Conservation (phyloP, 257 asterid genomes). For the Solanum gandarillasii region DNA sequence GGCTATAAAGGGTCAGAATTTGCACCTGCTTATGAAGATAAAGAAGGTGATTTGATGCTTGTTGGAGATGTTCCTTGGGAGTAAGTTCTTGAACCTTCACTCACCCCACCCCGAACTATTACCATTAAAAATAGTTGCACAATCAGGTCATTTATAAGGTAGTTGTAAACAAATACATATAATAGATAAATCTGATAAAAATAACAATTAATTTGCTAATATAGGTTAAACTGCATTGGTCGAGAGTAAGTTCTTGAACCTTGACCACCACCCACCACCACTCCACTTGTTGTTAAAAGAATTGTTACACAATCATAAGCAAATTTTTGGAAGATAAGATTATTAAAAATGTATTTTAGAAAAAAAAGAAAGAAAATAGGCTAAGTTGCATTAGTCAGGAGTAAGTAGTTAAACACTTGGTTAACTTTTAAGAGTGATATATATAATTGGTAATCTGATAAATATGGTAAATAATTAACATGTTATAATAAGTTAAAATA, state of each 20-base stretch:
- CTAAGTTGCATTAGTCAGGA: background rate
- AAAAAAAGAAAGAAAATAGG: background rate
- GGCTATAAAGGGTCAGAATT: slow-evolving; percentile 45
- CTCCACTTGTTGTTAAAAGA: background rate
- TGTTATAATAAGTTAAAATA: background rate
- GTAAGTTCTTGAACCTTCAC: slow-evolving; percentile 3
- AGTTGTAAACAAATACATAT: background rate
- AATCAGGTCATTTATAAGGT: background rate
- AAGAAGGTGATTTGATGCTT: background rate
- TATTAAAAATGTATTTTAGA: background rate
- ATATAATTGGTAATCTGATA: background rate
- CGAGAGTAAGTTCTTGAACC: background rate
- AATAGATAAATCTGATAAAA: background rate
- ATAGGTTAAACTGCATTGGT: background rate
- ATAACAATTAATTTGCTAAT: background rate
- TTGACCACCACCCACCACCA: background rate
- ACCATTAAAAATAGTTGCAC: background rate
- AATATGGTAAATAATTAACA: background rate
- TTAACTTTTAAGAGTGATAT: background rate
- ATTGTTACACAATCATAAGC: background rate
- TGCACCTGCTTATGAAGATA: slow-evolving; percentile 42
- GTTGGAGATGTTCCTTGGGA: background rate
- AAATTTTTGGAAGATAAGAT: background rate
- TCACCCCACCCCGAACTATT: background rate
- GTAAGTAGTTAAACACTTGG: background rate